Evolutionary conservation across 2,329 filamentous ascomycete species (phyloP).

Genomic region (Cladobotryum protrusum): DNA sequence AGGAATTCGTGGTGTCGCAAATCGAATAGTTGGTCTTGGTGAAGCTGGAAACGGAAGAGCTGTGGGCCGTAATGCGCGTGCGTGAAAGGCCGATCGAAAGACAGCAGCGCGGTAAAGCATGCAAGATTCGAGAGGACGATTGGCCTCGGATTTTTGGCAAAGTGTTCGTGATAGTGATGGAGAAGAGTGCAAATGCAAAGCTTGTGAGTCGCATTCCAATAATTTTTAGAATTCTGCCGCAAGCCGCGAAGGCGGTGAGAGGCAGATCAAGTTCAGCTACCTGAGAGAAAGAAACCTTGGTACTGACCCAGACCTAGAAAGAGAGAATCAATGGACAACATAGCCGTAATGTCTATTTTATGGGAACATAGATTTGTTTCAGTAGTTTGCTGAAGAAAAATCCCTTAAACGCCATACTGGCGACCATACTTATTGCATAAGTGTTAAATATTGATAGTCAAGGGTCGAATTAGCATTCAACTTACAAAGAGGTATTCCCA

Average conservation of each 20-base stretch:
- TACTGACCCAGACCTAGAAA: no score
- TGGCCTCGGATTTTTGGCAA: background rate
- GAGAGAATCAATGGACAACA: no score
- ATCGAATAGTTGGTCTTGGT: background rate
- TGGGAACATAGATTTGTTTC: no score
- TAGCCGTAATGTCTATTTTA: no score
- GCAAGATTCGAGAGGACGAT: slow-evolving; percentile 8
- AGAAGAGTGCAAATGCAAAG: background rate
- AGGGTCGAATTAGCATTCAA: no score
- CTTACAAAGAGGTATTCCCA: no score
- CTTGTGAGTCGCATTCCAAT: slow-evolving; percentile 6
- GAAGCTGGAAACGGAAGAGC: slow-evolving; percentile 4
- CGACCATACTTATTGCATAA: no score
- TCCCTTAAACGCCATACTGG: no score
- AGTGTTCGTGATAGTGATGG: background rate
- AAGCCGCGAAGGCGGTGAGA: slow-evolving; percentile 16
- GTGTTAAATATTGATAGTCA: no score
- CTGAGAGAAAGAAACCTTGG: no score
- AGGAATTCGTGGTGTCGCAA: slow-evolving; percentile 1
- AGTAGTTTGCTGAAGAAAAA: no score
- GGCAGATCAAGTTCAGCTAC: background rate
- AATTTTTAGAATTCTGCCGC: slow-evolving; percentile 22
- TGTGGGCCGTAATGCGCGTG: slow-evolving; percentile 3
- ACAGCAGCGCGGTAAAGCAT: slow-evolving; percentile 14
- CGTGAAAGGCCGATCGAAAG: slow-evolving; percentile 16